Conservation (phyloP, 2,329 filamentous ascomycete genomes). For the Chrysoporthe austroafricana region DNA sequence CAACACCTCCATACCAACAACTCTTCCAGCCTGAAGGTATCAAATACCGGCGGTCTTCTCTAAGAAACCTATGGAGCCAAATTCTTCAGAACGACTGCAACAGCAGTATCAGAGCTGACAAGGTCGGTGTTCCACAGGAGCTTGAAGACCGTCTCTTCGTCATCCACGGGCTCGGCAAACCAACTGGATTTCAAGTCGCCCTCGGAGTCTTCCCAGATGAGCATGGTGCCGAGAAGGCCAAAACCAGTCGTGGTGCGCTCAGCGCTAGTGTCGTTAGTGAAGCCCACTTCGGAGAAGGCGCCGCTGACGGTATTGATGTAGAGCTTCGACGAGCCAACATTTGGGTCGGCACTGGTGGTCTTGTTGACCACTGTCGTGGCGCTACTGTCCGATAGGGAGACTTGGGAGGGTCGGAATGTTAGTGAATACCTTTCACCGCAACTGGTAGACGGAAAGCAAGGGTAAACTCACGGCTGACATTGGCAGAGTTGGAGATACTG, state of each 20-base stretch:
- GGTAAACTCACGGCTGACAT: background rate
- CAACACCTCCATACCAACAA: background rate
- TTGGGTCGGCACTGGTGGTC: background rate
- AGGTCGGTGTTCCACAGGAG: slow-evolving; percentile 7
- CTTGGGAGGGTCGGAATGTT: background rate
- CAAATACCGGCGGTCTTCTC: background rate
- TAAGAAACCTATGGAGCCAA: background rate
- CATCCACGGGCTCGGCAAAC: slow-evolving; percentile 1
- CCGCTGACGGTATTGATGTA: slow-evolving; percentile 6
- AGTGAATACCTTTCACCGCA: background rate
- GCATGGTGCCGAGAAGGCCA: slow-evolving; percentile 3
- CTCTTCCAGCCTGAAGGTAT: background rate
- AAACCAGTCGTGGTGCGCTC: background rate
- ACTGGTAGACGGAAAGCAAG: background rate
- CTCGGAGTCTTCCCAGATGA: background rate
- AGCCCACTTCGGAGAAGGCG: background rate
- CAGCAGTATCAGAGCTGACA: background rate
- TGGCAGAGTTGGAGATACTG: slow-evolving; percentile 5
- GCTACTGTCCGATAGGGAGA: background rate
- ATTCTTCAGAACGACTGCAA: background rate
- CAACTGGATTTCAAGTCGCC: background rate
- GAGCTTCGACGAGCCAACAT: background rate
- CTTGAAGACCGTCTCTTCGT: background rate
- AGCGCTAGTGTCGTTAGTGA: background rate
- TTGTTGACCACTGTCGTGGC: background rate